Evolutionary conservation across 1,284 basidiomycete species (phyloP), one percentile per base, ranked within the genome.

Genomic region (Heliocybe sulcata): DNA sequence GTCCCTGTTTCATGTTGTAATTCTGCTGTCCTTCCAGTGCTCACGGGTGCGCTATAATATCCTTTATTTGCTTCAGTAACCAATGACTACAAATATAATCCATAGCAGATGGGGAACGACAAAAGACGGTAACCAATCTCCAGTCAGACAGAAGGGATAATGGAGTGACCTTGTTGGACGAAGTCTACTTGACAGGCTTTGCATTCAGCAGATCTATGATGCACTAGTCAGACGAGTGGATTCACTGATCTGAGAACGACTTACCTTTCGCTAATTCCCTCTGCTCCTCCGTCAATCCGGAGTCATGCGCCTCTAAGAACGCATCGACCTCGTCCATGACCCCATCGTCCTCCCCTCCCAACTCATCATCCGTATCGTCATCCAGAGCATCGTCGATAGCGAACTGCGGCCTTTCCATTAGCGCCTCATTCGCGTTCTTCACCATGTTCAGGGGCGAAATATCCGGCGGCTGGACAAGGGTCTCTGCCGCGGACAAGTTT

Each of bases 301-400:
- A 86, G 71, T 94, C 92, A 65, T 95, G 86, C 12, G 85, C 93
- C 65, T 95, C 92, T 53, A 96, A 74, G 78, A 95, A 95, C 1
- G 92, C 93, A 66, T 96, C 92, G 54, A 93, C 90, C 77, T 96
- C 93, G 61, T 94, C 91, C 83, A 96, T 82, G 52, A 95, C 88
- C 54, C 80, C 82, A 64, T 93, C 91, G 58, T 80, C 80, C 53
- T 73, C 78, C 8, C 68, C 79, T 29, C 73, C 80, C 14, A 66
- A 74, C 8, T 85, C 87, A 9, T 81, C 80, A 11, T 85, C 83
- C 16, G 86, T 87, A 48, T 91, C 87, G 14, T 87, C 89, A 60
- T 93, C 90, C 55, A 85, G 87, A 2, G 87, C 91, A 67, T 94
- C 91, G 65, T 98, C 94, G 61, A 97, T 96, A 1, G 92, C 92